Evolutionary conservation across 805 yeast species (phyloP).

Genomic region (Kuraishia cidri): DNA sequence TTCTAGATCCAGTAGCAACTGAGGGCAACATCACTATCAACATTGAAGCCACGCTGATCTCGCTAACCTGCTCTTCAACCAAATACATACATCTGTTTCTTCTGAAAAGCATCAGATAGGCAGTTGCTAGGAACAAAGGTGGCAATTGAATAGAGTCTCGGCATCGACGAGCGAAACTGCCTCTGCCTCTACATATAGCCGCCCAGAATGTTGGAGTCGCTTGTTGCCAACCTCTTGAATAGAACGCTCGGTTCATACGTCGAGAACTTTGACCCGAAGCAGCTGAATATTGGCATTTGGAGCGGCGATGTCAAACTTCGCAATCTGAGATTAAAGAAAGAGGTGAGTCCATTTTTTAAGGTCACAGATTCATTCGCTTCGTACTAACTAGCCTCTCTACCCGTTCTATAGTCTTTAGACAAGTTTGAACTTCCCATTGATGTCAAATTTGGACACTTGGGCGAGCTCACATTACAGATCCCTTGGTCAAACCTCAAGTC

Average conservation of each 20-base stretch:
- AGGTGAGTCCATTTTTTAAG: conserved; percentile 24
- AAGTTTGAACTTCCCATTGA: conserved; percentile 78
- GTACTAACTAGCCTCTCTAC: neutral
- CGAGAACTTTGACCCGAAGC: conserved; percentile 93
- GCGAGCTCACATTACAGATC: conserved; percentile 80
- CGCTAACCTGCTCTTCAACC: too few relatives aligned
- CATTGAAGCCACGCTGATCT: too few relatives aligned
- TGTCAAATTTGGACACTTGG: conserved; percentile 83
- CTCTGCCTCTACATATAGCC: too few relatives aligned
- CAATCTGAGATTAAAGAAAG: conserved; percentile 73
- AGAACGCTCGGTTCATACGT: conserved; percentile 66
- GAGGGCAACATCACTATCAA: too few relatives aligned
- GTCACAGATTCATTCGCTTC: neutral
- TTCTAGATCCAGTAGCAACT: too few relatives aligned
- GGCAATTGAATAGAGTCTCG: too few relatives aligned
- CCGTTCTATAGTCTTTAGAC: conserved; percentile 54
- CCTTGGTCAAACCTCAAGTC: conserved; percentile 95
- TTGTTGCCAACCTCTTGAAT: conserved; percentile 56
- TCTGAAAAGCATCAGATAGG: too few relatives aligned
- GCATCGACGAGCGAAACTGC: too few relatives aligned
- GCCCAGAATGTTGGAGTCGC: conserved; percentile 51
- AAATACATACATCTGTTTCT: too few relatives aligned
- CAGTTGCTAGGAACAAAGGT: too few relatives aligned
- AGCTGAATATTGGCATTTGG: conserved; percentile 94
- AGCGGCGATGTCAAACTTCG: conserved; percentile 88